phyloP scores from a whole-genome alignment of 1,284 basidiomycete species.

The Cutaneotrichosporon dermatis region DNA sequence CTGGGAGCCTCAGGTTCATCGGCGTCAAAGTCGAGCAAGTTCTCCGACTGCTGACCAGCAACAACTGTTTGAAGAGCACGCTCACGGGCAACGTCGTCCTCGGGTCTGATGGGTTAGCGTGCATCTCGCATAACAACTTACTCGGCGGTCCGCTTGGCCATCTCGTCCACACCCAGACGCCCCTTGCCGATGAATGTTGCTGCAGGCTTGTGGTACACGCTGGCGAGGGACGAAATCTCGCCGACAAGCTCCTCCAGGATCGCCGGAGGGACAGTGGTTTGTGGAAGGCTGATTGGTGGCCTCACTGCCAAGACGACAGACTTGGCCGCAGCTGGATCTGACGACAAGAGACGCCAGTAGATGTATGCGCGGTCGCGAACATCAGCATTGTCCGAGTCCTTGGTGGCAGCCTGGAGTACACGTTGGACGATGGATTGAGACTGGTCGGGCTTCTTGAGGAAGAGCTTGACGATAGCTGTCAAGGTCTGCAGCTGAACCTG shows the following conservation, averaged over 20 bases:
- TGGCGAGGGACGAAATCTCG: constrained; percentile 80
- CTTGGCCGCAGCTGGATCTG: constrained; percentile 91
- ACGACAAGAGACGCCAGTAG: constrained; percentile 89
- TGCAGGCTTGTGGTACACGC: constrained; percentile 93
- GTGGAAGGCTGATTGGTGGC: constrained; percentile 88
- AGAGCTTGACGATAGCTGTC: constrained; percentile 93
- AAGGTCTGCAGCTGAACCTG: constrained; percentile 93
- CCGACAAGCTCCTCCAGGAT: constrained; percentile 89
- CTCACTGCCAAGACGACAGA: constrained; percentile 84
- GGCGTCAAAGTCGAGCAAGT: constrained; percentile 89
- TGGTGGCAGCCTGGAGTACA: constrained; percentile 94
- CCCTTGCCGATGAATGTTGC: constrained; percentile 85
- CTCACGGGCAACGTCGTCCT: constrained; percentile 62
- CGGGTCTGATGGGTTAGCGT: constrained; percentile 49
- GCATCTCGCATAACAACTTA: constrained; percentile 45
- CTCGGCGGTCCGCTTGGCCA: constrained; percentile 66
- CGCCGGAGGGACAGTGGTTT: constrained; percentile 81
- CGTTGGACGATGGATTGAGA: constrained; percentile 90
- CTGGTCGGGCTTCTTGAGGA: constrained; percentile 88
- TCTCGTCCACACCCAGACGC: constrained; percentile 74
- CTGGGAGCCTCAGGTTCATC: constrained; percentile 50
- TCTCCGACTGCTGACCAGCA: constrained; percentile 85
- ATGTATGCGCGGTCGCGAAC: constrained; percentile 91
- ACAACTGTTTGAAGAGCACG: constrained; percentile 85
- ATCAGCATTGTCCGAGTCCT: constrained; percentile 96